Evolutionary conservation across 2,329 filamentous ascomycete genomes (phyloP).

Genomic region (Biscogniauxia mediterranea): DNA sequence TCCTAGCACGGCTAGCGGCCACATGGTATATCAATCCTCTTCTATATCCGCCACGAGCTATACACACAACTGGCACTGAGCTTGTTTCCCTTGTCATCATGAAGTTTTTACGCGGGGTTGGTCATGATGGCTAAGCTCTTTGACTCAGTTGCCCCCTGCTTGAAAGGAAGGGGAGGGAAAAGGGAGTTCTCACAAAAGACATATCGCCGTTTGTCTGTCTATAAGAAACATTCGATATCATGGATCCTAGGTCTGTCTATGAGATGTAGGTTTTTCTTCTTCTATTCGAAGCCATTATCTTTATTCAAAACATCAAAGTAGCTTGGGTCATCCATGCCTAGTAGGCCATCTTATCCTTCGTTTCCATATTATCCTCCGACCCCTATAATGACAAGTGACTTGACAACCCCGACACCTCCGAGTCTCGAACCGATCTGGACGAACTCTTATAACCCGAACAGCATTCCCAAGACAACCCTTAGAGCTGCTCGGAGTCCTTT

Average conservation of each 20-base stretch:
- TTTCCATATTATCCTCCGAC: not conserved
- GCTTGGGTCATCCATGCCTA: conserved; percentile 3
- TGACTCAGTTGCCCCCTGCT: conserved; percentile 20
- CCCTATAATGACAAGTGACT: conserved; percentile 28
- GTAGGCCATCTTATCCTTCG: conserved; percentile 2
- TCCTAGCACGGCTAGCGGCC: conserved; percentile 1
- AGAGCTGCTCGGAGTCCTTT: conserved; percentile 26
- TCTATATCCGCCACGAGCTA: conserved; percentile 9
- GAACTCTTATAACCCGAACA: conserved; percentile 26
- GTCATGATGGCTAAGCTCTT: conserved; percentile 14
- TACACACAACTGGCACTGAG: conserved; percentile 4
- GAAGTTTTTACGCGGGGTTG: conserved; percentile 3
- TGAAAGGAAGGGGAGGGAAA: conserved; percentile 9
- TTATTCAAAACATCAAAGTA: conserved; percentile 6
- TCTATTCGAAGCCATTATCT: conserved; percentile 1
- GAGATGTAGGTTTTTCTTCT: not conserved
- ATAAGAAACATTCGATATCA: conserved; percentile 16
- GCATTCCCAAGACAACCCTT: conserved; percentile 22
- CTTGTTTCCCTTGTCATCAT: conserved; percentile 1
- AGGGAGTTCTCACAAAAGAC: conserved; percentile 17
- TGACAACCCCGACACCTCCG: conserved; percentile 31
- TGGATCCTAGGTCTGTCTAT: conserved; percentile 1
- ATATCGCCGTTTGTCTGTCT: conserved; percentile 17
- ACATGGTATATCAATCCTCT: conserved; percentile 6
- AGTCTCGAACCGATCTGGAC: conserved; percentile 38